These are phyloP conservation scores for Anthracocystis setariae DNA, from an alignment of 1,284 basidiomycete genomes.

Conservation along the genomic window DNA sequence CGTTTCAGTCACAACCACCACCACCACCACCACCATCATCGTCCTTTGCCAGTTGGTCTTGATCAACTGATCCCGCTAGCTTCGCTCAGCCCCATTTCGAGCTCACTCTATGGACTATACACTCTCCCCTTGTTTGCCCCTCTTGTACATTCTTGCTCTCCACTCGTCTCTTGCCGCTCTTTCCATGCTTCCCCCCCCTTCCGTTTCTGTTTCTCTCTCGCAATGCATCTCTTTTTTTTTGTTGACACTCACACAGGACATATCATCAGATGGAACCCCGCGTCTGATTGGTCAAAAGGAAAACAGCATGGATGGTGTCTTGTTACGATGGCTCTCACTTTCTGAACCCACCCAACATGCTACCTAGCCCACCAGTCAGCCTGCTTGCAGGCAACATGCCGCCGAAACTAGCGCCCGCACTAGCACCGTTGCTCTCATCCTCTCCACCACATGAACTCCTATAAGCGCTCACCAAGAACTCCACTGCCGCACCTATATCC, in stretches of 20 bases:
- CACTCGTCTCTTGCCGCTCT: conserved; percentile 7
- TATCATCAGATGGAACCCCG: no score
- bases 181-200: conserved; percentile 5
- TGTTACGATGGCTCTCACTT: no score
- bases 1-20: no score
- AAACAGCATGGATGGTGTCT: no score
- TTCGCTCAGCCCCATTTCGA: background rate
- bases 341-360: background rate
- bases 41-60: no score
- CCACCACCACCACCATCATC: no score
- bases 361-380: background rate
- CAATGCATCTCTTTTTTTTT: conserved; percentile 25
- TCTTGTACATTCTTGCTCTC: conserved; percentile 12
- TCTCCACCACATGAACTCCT: conserved; percentile 2
- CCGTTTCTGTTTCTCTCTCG: conserved; percentile 6
- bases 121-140: background rate
- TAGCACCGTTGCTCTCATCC: background rate
- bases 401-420: background rate
- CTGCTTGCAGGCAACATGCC: background rate
- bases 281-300: no score
- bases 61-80: no score
- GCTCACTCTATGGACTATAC: conserved; percentile 19
- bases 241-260: no score
- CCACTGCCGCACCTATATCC: conserved; percentile 8
- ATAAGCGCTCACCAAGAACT: conserved; percentile 31